Conservation (phyloP, 345 rosid genomes). For the Kandelia obovata region DNA sequence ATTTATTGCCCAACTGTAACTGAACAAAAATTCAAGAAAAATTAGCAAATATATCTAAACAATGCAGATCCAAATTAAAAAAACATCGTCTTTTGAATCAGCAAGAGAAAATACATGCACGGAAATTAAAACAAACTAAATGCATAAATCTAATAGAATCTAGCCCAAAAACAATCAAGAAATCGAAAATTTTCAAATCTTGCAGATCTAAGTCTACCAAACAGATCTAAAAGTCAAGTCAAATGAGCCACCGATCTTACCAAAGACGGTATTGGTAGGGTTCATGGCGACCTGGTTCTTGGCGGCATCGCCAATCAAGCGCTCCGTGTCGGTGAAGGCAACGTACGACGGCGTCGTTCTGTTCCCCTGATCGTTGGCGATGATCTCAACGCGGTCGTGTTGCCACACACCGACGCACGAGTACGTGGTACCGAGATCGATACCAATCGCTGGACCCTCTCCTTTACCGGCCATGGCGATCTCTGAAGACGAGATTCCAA, state of each 20-base stretch:
- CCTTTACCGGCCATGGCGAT: not conserved
- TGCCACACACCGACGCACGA: conserved; percentile 43
- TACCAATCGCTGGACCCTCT: conserved; percentile 31
- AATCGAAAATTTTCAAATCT: not conserved
- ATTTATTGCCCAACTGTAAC: too few relatives aligned
- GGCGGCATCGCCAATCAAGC: conserved; percentile 42
- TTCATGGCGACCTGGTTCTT: conserved; percentile 47
- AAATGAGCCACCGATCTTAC: conserved; percentile 8
- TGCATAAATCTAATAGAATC: too few relatives aligned
- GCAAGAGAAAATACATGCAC: too few relatives aligned
- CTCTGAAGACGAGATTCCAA: not conserved
- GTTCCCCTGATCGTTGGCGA: conserved; percentile 41
- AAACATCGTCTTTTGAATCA: too few relatives aligned
- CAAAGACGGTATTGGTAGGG: conserved; percentile 37
- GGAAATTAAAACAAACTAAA: too few relatives aligned
- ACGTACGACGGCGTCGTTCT: conserved; percentile 42
- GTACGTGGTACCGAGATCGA: conserved; percentile 35
- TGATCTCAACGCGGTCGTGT: conserved; percentile 42
- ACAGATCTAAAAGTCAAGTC: not conserved
- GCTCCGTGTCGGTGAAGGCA: conserved; percentile 39
- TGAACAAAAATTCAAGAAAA: too few relatives aligned
- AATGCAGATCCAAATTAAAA: too few relatives aligned
- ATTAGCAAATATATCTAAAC: too few relatives aligned
- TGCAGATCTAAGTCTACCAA: not conserved
- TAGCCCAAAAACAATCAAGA: not conserved